Evolutionary conservation across 2,329 filamentous ascomycete species (phyloP).

Genomic region (Verticillium nubilum): DNA sequence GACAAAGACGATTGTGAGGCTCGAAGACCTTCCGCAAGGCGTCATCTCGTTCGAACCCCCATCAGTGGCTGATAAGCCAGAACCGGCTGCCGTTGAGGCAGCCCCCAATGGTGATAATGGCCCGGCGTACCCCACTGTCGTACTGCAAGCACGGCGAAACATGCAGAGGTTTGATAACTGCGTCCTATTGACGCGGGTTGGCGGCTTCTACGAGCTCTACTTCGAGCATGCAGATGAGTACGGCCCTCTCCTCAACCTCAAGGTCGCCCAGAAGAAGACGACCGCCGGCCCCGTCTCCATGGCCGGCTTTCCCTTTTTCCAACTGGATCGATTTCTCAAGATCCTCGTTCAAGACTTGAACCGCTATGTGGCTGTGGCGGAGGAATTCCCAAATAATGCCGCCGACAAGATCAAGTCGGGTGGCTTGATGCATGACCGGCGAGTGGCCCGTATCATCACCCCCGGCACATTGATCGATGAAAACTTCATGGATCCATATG

Average conservation of each 20-base stretch:
- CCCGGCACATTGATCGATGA: conserved; percentile 96
- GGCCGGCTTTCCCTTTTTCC: conserved; percentile 92
- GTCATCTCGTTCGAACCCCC: conserved; percentile 29
- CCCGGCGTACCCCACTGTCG: conserved; percentile 74
- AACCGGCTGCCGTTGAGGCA: conserved; percentile 16
- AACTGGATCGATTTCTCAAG: conserved; percentile 89
- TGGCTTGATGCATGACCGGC: conserved; percentile 77
- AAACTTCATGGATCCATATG: conserved; percentile 90
- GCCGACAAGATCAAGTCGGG: conserved; percentile 67
- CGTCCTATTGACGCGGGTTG: conserved; percentile 85
- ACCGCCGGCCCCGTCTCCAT: conserved; percentile 75
- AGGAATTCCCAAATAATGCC: conserved; percentile 77
- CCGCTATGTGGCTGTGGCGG: conserved; percentile 87
- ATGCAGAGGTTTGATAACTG: conserved; percentile 90
- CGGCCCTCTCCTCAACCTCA: conserved; percentile 80
- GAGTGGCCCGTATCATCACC: conserved; percentile 82
- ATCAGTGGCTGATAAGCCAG: background rate
- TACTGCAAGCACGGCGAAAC: conserved; percentile 81
- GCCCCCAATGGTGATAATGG: conserved; percentile 40
- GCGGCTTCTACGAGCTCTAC: conserved; percentile 96
- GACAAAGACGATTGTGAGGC: conserved; percentile 45
- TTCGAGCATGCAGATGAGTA: conserved; percentile 92
- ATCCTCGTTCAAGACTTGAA: conserved; percentile 85
- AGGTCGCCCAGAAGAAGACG: conserved; percentile 73
- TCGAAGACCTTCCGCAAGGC: conserved; percentile 55